Base-by-base conservation (phyloP, 441 rosid genomes). In the Syzygium malaccense region DNA sequence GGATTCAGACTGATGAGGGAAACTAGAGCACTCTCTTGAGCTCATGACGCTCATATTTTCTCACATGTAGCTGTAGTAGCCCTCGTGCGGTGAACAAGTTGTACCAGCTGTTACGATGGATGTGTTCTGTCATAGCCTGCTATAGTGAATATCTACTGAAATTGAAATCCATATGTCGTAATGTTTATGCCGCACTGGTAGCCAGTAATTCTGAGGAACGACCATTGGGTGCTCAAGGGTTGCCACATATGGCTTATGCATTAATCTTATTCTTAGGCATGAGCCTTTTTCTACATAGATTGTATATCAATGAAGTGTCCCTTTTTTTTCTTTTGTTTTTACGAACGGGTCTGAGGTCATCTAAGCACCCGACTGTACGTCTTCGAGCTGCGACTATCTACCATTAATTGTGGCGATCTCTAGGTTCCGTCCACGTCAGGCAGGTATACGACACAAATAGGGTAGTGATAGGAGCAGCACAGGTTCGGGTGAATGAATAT, bases 1-100 rank as follows among this genome's bases (percentile, higher is more conserved):
- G 10, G 96, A 94, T 90, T 96, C 97, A 0, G 98, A 55, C 66
- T 85, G 87, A 85, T 75, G 17, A 23, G n/a, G 51, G 51, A 41
- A 75, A 75, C 83, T 37, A 5, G 28, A 71, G 83, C 51, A 20
- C 80, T 20, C 51, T 6, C 51, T 60, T 60, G 51, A 41, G 83
- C 41, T 75, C 83, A 75, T 4, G 28, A 10, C 14, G 5, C 83
- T 23, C 12, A 51, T 45, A 6, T 75, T 37, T 23, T 37, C 41
- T 75, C 83, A 75, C 49, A 75, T 75, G 49, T 68, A 68, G 17
- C 51, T 41, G 48, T 45, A 20, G 83, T 20, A 23, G 83, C 49
- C 51, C 51, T 75, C 12, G n/a, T 37, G 51, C n/a, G 1, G 23
- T 12, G n/a, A 23, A 23, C 83, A 75, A 75, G 41, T 37, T 75